Evolutionary conservation across 306 rosid species (phyloP).

Genomic region (Sesbania bispinosa): DNA sequence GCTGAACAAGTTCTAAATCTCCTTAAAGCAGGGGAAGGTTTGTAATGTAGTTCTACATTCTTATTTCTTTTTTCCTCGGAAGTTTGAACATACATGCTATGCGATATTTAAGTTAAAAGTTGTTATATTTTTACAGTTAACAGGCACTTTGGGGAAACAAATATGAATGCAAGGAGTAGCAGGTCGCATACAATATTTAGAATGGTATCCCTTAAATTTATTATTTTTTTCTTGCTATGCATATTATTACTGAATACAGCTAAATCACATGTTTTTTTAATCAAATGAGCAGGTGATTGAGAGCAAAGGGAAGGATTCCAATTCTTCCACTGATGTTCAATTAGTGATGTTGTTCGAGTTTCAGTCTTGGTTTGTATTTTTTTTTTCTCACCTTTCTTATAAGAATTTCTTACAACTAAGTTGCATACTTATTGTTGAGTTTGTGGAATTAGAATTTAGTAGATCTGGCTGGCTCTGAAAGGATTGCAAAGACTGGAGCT

Average conservation of each 20-base stretch:
- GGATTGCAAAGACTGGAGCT: constrained; percentile 98
- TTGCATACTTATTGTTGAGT: constrained; percentile 22
- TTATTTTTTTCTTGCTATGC: neutral
- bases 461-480: constrained; percentile 94
- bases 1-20: constrained; percentile 82
- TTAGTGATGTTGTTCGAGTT: constrained; percentile 75
- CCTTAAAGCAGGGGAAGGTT: constrained; percentile 87
- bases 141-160: constrained; percentile 96
- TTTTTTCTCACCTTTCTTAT: neutral
- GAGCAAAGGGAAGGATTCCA: constrained; percentile 76
- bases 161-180: constrained; percentile 92
- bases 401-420: neutral
- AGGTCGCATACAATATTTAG: constrained; percentile 97
- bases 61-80: neutral
- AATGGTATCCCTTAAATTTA: constrained; percentile 54
- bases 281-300: constrained; percentile 68
- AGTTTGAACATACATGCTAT: constrained; percentile 16
- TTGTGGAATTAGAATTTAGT: constrained; percentile 73
- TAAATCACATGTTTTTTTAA: neutral
- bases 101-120: constrained; percentile 12
- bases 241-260: neutral
- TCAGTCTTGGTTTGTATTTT: constrained; percentile 79
- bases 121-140: constrained; percentile 50
- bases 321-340: constrained; percentile 39
- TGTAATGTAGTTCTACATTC: constrained; percentile 20